A percentile compares a stretch with the other conserved stretches of the same genome.
These are phyloP conservation scores for Heterobasidion occidentale DNA, from an alignment of 1,284 basidiomycete genomes.

Conservation along the genomic window DNA sequence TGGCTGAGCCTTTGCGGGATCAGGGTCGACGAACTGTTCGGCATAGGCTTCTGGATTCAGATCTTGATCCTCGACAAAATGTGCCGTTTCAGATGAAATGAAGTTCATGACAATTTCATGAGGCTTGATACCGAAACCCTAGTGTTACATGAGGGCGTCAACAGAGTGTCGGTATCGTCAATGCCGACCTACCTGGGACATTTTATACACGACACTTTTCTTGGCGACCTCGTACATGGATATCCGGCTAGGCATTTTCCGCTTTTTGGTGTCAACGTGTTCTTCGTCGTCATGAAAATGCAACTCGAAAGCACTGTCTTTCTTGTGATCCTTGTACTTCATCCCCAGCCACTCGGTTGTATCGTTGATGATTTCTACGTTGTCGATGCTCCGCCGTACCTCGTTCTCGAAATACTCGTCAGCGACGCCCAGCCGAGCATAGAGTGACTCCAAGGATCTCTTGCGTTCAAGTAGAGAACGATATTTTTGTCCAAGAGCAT, in stretches of 20 bases:
- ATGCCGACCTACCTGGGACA: conserved; percentile 59
- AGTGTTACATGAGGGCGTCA: conserved; percentile 4
- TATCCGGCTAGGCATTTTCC: conserved; percentile 80
- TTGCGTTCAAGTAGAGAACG: conserved; percentile 76
- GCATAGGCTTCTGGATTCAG: conserved; percentile 65
- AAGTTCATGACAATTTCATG: conserved; percentile 81
- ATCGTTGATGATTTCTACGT: conserved; percentile 88
- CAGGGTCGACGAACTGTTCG: conserved; percentile 70
- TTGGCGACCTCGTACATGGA: conserved; percentile 84
- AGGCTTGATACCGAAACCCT: conserved; percentile 77
- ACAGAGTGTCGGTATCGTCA: not conserved
- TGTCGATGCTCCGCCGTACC: conserved; percentile 55
- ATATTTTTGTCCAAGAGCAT: conserved; percentile 79
- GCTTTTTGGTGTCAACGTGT: conserved; percentile 46
- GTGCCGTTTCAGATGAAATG: conserved; percentile 44
- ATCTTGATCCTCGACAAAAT: conserved; percentile 76
- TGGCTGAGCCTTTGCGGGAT: conserved; percentile 44
- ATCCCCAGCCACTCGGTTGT: conserved; percentile 87
- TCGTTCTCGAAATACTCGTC: conserved; percentile 72
- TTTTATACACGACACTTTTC: conserved; percentile 65
- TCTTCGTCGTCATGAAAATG: conserved; percentile 67
- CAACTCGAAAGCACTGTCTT: conserved; percentile 53
- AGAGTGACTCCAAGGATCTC: conserved; percentile 55
- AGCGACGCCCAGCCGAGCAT: conserved; percentile 51
- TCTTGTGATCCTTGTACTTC: conserved; percentile 75